Evolutionary conservation across 805 yeast species (phyloP).

Genomic region (Candida stauntonica): DNA sequence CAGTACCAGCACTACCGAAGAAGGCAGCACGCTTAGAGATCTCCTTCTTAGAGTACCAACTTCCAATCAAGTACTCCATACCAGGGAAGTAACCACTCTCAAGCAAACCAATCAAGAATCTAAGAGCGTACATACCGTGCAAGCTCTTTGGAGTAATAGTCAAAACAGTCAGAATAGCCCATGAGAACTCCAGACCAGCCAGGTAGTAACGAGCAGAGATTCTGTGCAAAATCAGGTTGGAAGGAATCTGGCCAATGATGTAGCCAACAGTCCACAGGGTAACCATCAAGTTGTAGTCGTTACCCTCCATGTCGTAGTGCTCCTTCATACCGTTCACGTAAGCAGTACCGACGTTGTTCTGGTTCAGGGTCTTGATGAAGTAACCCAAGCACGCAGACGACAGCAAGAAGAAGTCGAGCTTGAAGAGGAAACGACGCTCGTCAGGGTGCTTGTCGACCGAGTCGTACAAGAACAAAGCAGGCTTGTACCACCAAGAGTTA

Average conservation of each 20-base stretch:
- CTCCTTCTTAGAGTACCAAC: conserved; percentile 35
- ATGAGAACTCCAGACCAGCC: conserved; percentile 39
- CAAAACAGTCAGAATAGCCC: conserved; percentile 39
- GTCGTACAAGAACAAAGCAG: conserved; percentile 26
- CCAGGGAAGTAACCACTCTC: conserved; percentile 50
- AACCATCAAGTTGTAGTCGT: conserved; percentile 39
- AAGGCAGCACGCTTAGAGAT: conserved; percentile 32
- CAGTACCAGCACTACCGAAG: conserved; percentile 33
- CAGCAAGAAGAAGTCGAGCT: conserved; percentile 36
- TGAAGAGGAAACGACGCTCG: conserved; percentile 32
- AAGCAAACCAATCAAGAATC: conserved; percentile 39
- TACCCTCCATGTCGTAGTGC: conserved; percentile 35
- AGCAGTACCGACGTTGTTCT: conserved; percentile 39
- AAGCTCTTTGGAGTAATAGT: conserved; percentile 29
- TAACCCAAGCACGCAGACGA: conserved; percentile 41
- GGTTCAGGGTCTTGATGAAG: conserved; percentile 42
- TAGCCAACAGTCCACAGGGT: conserved; percentile 48
- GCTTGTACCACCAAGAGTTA: conserved; percentile 11
- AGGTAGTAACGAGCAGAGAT: conserved; percentile 42
- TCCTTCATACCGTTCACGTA: conserved; percentile 46
- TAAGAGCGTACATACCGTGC: conserved; percentile 29
- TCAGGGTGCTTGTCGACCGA: conserved; percentile 32
- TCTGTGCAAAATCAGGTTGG: conserved; percentile 37
- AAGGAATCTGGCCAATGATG: conserved; percentile 46
- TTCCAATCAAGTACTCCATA: conserved; percentile 36